Evolutionary conservation across 176 grass and related monocot species (phyloP).

Genomic region (Dactylis glomerata): DNA sequence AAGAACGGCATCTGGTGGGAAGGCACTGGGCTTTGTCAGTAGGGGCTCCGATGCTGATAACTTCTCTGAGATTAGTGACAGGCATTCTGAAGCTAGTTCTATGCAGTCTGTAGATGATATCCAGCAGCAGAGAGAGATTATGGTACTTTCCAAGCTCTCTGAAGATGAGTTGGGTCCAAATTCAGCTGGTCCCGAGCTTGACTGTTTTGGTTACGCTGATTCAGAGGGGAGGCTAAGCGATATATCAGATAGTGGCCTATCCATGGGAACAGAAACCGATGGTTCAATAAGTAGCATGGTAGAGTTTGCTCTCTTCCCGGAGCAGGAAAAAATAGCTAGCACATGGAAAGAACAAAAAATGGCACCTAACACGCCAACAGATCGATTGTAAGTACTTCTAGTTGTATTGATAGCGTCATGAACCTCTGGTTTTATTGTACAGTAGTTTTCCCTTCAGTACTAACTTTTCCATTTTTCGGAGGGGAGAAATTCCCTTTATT

Average conservation of each 20-base stretch:
- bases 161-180: constrained; percentile 2
- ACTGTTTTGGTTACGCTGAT: constrained; percentile 54
- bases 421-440: background rate
- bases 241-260: constrained; percentile 78
- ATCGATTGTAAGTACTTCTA: constrained; percentile 48
- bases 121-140: constrained; percentile 35
- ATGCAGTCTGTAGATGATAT: constrained; percentile 52
- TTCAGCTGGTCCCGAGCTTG: constrained; percentile 48
- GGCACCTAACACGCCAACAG: constrained; percentile 23
- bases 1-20: constrained; percentile 39
- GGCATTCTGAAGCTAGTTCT: constrained; percentile 72
- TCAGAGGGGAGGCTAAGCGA: constrained; percentile 79
- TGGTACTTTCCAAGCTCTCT: constrained; percentile 31
- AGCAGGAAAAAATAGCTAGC: constrained; percentile 44
- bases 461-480: background rate
- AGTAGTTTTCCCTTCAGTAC: background rate
- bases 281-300: constrained; percentile 56
- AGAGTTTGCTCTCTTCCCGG: constrained; percentile 45
- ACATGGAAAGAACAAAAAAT: constrained; percentile 39
- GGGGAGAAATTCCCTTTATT: background rate
- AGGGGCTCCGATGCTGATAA: constrained; percentile 47
- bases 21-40: constrained; percentile 27
- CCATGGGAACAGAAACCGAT: constrained; percentile 82
- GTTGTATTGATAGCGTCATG: background rate
- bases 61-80: constrained; percentile 67